These are phyloP conservation scores for Actinomucor elegans DNA, from an alignment of 371 early-diverging fungal genomes.

Conservation along the genomic window DNA sequence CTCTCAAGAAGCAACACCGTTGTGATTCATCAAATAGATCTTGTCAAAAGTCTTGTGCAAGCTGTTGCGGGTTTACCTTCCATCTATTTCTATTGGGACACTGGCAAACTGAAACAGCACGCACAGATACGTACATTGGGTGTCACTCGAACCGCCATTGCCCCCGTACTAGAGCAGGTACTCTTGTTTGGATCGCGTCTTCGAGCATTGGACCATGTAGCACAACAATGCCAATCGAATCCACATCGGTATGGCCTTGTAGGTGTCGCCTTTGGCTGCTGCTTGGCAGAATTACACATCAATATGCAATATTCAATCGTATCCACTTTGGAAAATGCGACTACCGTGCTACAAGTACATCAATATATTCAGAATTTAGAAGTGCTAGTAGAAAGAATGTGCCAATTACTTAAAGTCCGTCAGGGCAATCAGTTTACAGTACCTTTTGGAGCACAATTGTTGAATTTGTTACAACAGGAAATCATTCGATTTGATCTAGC, in stretches of 20 bases:
- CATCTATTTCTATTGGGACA: conserved; percentile 32
- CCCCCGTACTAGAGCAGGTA: conserved; percentile 25
- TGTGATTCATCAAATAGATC: conserved; percentile 14
- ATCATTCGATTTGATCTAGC: conserved; percentile 25
- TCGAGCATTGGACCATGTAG: conserved; percentile 27
- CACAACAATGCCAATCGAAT: conserved; percentile 32
- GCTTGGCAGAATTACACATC: conserved; percentile 37
- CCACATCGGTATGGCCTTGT: conserved; percentile 41
- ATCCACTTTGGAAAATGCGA: not conserved
- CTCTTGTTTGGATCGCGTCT: conserved; percentile 39
- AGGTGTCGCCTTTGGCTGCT: conserved; percentile 50
- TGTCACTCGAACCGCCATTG: conserved; percentile 30
- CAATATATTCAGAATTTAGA: conserved; percentile 30
- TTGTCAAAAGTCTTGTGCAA: conserved; percentile 22
- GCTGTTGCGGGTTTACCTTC: conserved; percentile 33
- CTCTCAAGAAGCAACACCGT: conserved; percentile 9
- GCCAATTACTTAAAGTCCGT: not conserved
- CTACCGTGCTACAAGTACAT: conserved; percentile 32
- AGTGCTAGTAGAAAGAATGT: conserved; percentile 5
- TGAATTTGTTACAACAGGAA: conserved; percentile 41
- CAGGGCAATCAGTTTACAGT: conserved; percentile 5
- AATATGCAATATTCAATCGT: conserved; percentile 41
- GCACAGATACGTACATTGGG: conserved; percentile 40
- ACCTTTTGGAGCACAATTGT: conserved; percentile 43
- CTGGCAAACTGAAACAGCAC: not conserved